Evolutionary conservation across 495 filamentous ascomycete species (phyloP).

Genomic region (Penicillium egyptiacum): DNA sequence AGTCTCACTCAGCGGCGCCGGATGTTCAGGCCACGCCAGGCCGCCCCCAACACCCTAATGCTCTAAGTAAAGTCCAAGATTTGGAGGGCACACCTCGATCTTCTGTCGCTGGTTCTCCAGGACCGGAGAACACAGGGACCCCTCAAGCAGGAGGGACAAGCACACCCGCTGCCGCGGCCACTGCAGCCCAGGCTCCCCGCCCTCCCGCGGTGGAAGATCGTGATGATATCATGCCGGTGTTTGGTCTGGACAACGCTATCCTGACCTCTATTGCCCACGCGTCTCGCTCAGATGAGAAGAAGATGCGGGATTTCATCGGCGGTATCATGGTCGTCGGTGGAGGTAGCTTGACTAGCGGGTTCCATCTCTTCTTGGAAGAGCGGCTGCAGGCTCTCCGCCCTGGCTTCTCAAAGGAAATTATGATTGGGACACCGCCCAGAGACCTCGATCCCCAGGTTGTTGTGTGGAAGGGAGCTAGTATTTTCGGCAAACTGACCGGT

Average conservation of each 20-base stretch:
- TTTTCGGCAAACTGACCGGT: constrained; percentile 84
- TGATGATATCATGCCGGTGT: constrained; percentile 77
- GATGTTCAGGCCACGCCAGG: constrained; percentile 44
- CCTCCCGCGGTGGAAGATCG: constrained; percentile 59
- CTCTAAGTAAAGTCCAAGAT: constrained; percentile 53
- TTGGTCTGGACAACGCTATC: constrained; percentile 85
- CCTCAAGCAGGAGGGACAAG: constrained; percentile 57
- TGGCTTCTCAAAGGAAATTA: constrained; percentile 73
- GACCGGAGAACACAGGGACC: constrained; percentile 68
- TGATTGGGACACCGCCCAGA: constrained; percentile 83
- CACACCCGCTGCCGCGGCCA: constrained; percentile 32
- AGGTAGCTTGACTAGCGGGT: constrained; percentile 73
- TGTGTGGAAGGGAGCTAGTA: constrained; percentile 95
- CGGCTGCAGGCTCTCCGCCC: constrained; percentile 68
- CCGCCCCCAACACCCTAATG: constrained; percentile 40
- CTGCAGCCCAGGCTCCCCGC: constrained; percentile 33
- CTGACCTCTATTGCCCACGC: constrained; percentile 84
- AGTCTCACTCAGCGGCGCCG: constrained; percentile 23
- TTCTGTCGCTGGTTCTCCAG: constrained; percentile 83
- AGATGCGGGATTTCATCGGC: constrained; percentile 84
- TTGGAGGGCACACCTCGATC: constrained; percentile 71
- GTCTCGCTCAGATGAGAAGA: constrained; percentile 84
- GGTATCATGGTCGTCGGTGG: constrained; percentile 96
- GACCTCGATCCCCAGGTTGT: constrained; percentile 95
- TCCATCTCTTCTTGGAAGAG: constrained; percentile 78